Percentiles rank a stretch among this genome's conserved stretches.
Evolutionary conservation across 1,139 yeast species (phyloP).

Genomic region (Yamadazyma pseudoaaseri): DNA sequence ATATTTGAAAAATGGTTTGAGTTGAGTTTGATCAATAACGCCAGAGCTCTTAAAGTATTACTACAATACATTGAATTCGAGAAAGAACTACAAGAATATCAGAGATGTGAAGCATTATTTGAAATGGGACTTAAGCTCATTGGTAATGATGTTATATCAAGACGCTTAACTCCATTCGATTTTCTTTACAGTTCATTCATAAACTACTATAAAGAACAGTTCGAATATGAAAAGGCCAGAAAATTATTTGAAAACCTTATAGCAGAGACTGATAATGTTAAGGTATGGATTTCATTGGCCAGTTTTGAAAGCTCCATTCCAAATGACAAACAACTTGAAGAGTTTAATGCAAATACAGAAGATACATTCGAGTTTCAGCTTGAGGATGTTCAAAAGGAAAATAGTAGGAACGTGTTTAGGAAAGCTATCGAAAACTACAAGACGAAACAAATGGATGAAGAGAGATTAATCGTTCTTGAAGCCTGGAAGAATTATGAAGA

Average conservation of each 20-base stretch:
- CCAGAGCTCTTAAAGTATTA: constrained; percentile 20
- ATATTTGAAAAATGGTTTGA: constrained; percentile 71
- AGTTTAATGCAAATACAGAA: constrained; percentile 38
- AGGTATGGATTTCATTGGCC: constrained; percentile 68
- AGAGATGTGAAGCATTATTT: constrained; percentile 62
- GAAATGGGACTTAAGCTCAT: constrained; percentile 43
- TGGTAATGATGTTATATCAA: constrained; percentile 11
- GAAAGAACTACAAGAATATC: constrained; percentile 63
- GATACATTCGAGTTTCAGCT: constrained; percentile 53
- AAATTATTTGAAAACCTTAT: constrained; percentile 47
- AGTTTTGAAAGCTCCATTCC: constrained; percentile 72
- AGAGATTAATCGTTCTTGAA: constrained; percentile 56
- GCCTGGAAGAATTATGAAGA: constrained; percentile 68
- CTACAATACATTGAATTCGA: constrained; percentile 68
- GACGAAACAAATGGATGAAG: constrained; percentile 31
- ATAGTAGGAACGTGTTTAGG: constrained; percentile 57
- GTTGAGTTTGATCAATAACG: constrained; percentile 48
- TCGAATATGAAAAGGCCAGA: constrained; percentile 59
- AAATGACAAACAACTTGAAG: constrained; percentile 46
- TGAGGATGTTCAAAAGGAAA: constrained; percentile 48
- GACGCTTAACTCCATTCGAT: constrained; percentile 17
- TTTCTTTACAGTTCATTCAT: constrained; percentile 51
- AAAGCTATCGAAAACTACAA: constrained; percentile 52
- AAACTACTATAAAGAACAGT: constrained; percentile 58
- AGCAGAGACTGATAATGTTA: constrained; percentile 29